phyloP scores from a whole-genome alignment of 1,139 yeast genomes.

The Saccharomycopsis crataegensis region DNA sequence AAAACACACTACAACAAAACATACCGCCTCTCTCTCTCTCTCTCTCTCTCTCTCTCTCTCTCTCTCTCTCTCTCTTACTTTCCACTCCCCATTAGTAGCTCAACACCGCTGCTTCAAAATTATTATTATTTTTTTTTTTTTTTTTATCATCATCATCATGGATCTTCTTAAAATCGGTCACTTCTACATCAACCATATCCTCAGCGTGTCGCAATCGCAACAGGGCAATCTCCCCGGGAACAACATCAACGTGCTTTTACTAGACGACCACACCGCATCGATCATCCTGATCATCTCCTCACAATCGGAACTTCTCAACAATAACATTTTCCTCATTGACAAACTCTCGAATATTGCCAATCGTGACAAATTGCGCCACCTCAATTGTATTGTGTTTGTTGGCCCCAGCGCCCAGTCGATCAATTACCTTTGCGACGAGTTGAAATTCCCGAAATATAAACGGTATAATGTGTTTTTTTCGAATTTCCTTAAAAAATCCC shows the following conservation, averaged over 20 bases:
- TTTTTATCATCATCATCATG: too few species aligned
- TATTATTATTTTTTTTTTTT: too few species aligned
- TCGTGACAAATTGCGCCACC: constrained; percentile 72
- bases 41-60: too few species aligned
- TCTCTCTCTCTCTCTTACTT: too few species aligned
- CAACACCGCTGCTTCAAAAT: too few species aligned
- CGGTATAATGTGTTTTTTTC: constrained; percentile 71
- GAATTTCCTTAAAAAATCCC: constrained; percentile 64
- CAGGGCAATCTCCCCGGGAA: constrained; percentile 27
- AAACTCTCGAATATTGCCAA: constrained; percentile 47
- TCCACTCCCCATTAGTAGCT: too few species aligned
- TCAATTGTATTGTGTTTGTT: constrained; percentile 74
- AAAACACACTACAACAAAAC: too few species aligned
- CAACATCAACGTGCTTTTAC: constrained; percentile 64
- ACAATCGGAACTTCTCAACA: constrained; percentile 73
- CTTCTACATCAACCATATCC: constrained; percentile 16
- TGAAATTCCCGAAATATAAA: constrained; percentile 71
- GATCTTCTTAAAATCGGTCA: constrained; percentile 17
- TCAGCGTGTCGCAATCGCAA: constrained; percentile 2
- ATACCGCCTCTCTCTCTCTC: too few species aligned
- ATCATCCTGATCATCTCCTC: constrained; percentile 81
- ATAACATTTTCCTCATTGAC: constrained; percentile 79
- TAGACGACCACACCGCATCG: constrained; percentile 75
- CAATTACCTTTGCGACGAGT: constrained; percentile 52
- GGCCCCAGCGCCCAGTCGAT: constrained; percentile 68